A percentile compares a stretch with the other conserved stretches of the same genome.
These are phyloP conservation scores for Lecanicillium sp. DNA, from an alignment of 2,329 filamentous ascomycete genomes.

Conservation along the genomic window DNA sequence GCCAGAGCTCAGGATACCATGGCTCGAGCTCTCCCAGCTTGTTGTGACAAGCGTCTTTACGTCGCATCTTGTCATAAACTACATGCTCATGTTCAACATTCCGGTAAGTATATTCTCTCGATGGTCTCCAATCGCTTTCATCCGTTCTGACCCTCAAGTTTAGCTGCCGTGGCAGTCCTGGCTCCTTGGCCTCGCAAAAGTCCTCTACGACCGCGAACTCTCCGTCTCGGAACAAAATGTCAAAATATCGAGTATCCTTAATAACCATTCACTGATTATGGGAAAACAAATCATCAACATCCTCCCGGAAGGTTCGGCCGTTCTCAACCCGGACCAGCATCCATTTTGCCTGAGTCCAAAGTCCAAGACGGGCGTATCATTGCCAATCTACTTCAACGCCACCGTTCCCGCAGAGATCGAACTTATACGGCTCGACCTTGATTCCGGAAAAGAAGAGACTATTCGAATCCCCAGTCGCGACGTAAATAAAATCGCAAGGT, in stretches of 20 bases:
- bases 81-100: slow-evolving; percentile 88
- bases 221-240: slow-evolving; percentile 91
- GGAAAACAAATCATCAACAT: slow-evolving; percentile 98
- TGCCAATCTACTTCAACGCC: slow-evolving; percentile 91
- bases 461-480: slow-evolving; percentile 69
- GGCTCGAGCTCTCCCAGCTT: slow-evolving; percentile 82
- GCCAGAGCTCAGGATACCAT: slow-evolving; percentile 84
- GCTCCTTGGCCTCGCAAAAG: slow-evolving; percentile 63
- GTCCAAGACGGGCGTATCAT: slow-evolving; percentile 48
- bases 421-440: slow-evolving; percentile 76
- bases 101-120: slow-evolving; percentile 41
- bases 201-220: slow-evolving; percentile 86
- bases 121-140: no score
- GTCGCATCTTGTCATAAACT: slow-evolving; percentile 64
- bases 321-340: slow-evolving; percentile 73
- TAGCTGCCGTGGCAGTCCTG: slow-evolving; percentile 67
- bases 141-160: neutral
- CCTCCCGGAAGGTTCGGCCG: slow-evolving; percentile 86
- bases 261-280: slow-evolving; percentile 88
- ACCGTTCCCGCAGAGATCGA: slow-evolving; percentile 85
- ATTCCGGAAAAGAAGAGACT: slow-evolving; percentile 70
- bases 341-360: slow-evolving; percentile 72
- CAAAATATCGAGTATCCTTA: slow-evolving; percentile 76
- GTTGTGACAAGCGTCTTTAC: slow-evolving; percentile 65
- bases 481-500: slow-evolving; percentile 64